Evolutionary conservation across 2,329 filamentous ascomycete species (phyloP).

Genomic region (Nannizzia gypsea): DNA sequence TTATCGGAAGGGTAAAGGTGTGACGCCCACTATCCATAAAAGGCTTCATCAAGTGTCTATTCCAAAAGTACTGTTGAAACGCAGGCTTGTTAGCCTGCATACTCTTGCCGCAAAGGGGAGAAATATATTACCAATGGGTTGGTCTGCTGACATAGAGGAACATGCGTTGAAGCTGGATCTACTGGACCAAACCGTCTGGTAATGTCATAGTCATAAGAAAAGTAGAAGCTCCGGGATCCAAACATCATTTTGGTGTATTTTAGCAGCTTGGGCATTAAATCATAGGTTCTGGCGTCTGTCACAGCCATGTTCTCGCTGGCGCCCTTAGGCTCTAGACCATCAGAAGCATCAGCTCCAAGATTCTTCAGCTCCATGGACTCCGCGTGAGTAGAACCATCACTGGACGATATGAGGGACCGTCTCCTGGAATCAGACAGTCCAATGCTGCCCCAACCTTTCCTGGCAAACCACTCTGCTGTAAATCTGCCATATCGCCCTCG

Average conservation of each 20-base stretch:
- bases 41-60: slow-evolving; percentile 58
- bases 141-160: slow-evolving; percentile 58
- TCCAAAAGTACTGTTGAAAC: slow-evolving; percentile 68
- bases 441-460: slow-evolving; percentile 52
- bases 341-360: slow-evolving; percentile 7
- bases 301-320: background rate
- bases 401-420: background rate
- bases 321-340: background rate
- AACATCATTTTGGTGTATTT: slow-evolving; percentile 77
- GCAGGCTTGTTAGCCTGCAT: slow-evolving; percentile 2
- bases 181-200: slow-evolving; percentile 50
- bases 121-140: slow-evolving; percentile 50
- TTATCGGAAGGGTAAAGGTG: slow-evolving; percentile 61
- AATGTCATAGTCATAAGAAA: slow-evolving; percentile 87
- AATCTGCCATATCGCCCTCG: slow-evolving; percentile 81
- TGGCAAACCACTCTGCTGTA: slow-evolving; percentile 82
- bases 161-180: slow-evolving; percentile 31
- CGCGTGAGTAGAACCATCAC: background rate
- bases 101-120: background rate
- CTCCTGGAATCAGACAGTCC: background rate
- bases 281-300: slow-evolving; percentile 30
- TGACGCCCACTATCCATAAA: slow-evolving; percentile 66
- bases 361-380: slow-evolving; percentile 15
- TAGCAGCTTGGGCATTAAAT: slow-evolving; percentile 68
- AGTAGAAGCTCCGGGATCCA: slow-evolving; percentile 79